These are phyloP conservation scores for Plenodomus lindquistii DNA, from an alignment of 2,329 filamentous ascomycete species.

Conservation along the genomic window DNA sequence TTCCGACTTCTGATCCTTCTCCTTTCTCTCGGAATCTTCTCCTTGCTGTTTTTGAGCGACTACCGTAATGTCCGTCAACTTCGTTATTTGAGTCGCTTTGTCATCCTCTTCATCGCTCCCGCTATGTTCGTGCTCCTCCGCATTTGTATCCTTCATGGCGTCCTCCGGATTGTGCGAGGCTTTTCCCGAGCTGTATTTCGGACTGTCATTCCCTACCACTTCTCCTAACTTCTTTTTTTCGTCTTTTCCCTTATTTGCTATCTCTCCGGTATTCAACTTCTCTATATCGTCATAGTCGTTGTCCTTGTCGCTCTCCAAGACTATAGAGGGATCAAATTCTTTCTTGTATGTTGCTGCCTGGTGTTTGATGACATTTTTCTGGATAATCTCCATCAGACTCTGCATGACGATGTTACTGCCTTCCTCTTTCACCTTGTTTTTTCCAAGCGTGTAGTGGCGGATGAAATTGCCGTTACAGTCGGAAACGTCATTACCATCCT, in stretches of 20 bases:
- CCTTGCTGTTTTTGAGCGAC: neutral
- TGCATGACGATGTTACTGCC: neutral
- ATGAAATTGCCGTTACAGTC: conserved; percentile 25
- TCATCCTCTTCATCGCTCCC: too few species aligned
- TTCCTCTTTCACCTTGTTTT: neutral
- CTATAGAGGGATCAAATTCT: neutral
- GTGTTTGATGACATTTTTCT: neutral
- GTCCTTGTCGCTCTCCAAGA: neutral
- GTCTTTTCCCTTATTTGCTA: neutral
- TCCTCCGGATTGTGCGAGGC: neutral
- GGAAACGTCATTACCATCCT: conserved; percentile 4
- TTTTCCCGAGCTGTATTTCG: neutral
- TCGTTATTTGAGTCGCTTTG: too few species aligned
- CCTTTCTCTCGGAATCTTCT: neutral
- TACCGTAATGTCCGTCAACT: neutral
- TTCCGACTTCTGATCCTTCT: neutral
- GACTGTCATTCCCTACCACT: neutral
- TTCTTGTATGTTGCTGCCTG: neutral
- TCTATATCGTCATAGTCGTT: neutral
- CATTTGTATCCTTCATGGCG: neutral
- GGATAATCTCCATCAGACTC: neutral
- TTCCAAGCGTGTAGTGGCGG: conserved; percentile 20
- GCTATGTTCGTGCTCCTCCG: too few species aligned
- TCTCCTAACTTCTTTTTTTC: neutral
- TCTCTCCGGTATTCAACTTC: neutral